Evolutionary conservation across 2,329 filamentous ascomycete species (phyloP), one percentile per base, ranked within the genome.

Genomic region (Chrysosporium keratinophilum): DNA sequence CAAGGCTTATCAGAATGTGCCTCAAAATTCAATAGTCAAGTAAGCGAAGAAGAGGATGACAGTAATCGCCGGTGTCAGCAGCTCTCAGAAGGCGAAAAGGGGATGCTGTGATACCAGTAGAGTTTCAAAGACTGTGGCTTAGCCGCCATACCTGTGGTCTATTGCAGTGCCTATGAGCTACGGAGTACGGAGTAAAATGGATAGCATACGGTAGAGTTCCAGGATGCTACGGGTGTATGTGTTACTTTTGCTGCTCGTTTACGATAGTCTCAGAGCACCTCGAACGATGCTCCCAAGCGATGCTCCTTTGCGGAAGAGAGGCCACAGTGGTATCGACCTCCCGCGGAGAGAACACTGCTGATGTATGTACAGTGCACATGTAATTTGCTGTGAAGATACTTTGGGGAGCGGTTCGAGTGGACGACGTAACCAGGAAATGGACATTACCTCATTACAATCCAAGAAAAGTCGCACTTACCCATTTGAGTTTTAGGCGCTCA

Each of bases 401-500:
- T 28, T n/a, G 28, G 28, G 31, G 31, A n/a, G 33, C 34, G 33
- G 45, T 48, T 48, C 45, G 23, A 48, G 34, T 39, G 45, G 45
- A 39, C 17, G 17, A 40, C 19, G 34, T 28, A 49, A 49, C 46
- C 46, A 31, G 46, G 46, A 31, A 49, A 17, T 40, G 12, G 46
- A 14, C 45, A 51, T 51, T 51, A 51, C 49, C 49, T 51, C 49
- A 51, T 51, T 43, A 11, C 14, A n/a, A 43, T 42, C 48, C 48
- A 50, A 50, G 48, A 50, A 50, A 42, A 42, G 48, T 17, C 47
- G 39, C 35, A 42, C 23, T 28, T 28, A 33, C 14, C 47, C 33
- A 5, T 37, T 28, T 28, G 23, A 28, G 23, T 42, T 43, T 42
- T 50, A 34, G 23, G 48, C 15, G 37, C 48, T 50, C 23, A 43